Base-by-base conservation (phyloP, 768 basidiomycete genomes). In the Lanmaoa rubissima region DNA sequence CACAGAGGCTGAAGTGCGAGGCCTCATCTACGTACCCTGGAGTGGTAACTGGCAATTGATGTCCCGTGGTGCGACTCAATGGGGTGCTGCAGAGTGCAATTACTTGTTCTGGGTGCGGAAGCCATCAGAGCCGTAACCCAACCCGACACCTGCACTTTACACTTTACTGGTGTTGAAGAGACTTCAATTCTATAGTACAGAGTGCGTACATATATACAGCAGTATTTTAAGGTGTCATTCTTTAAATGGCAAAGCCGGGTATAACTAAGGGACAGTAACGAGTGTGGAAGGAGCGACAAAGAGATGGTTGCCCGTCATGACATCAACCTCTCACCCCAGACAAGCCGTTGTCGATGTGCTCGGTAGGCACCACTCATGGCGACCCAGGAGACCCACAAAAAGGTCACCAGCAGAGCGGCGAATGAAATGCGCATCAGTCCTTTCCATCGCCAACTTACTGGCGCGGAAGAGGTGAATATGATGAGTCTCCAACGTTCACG, bases 81-180 rank as follows among this genome's bases (percentile, higher is more conserved):
- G 76, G 61, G 73, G 74, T 7, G 82, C 80, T 24, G 78, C 84
- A 49, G 73, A 74, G 35, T 89, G 85, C 67, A 94, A 90, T 65
- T 94, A 94, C 71, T 59, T 94, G 61, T 92, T 94, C 71, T 94
- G 92, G 91, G 87, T 86, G n/a, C 78, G 91, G 26, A 89, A 85
- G 61, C 89, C 92, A 14, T 48, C 3, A 14, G 59, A 68, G 31
- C 35, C 44, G 5, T 67, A 46, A 54, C 3, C 8, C 21, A 44
- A 45, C 14, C 50, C 16, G 24, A 55, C 9, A 34, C 2, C 6
- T 41, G 32, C 14, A 54, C 32, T 11, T 21, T 16, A 14, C 32
- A 26, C n/a, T 21, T 5, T 13, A 9, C 24, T 19, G 11, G 31
- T 31, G 7, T 38, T 17, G 35, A 26, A 9, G 31, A 12, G n/a